Base-by-base conservation (phyloP, 2,329 filamentous ascomycete genomes). In the Diaporthe destruens region DNA sequence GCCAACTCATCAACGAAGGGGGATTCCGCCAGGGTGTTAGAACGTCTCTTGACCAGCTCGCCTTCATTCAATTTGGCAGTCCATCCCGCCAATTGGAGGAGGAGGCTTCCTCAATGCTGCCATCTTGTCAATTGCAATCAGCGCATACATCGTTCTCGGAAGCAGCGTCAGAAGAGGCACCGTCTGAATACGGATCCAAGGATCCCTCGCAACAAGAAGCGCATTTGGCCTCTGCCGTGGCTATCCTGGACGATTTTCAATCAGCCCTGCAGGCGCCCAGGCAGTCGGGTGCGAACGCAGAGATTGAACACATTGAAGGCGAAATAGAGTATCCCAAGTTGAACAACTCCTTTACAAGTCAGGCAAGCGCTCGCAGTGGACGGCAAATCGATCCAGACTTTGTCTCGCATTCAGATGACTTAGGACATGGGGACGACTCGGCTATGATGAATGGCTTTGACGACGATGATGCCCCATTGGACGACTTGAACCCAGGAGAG, bases 341-440 rank as follows among this genome's bases (percentile, higher is more conserved):
- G 3, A 77, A 77, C 7, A 56, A 78, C 1, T 78, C 78, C 32
- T 78, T 80, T 3, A 85, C 84, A 0, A 84, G 84, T 25, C 78
- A 78, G 11, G 82, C 81, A 72, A 88, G 84, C 75, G 78, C 82
- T 75, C 81, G 59, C 73, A 88, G 84, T 76, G 87, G 87, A 32
- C 83, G 86, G 18, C 88, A 89, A 72, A 84, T 84, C 4, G 85
- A 87, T 71, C 84, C 82, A 6, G 78, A 81, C 16, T 82, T 83
- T 67, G 79, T 80, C 75, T 42, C 67, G 7, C 71, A 72, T 61
- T 72, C 71, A 16, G 77, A 81, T 18, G 81, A 83, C 47, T 77
- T 80, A 51, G 80, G 81, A 51, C 73, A 75, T 23, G 77, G 47
- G 7, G 56, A 68, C 18, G 71, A 55, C 16, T 61, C 66, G 9